Percentiles rank a stretch among this genome's conserved stretches.
Conservation (phyloP, 1,284 basidiomycete species). For the Ustilago trichophora region DNA sequence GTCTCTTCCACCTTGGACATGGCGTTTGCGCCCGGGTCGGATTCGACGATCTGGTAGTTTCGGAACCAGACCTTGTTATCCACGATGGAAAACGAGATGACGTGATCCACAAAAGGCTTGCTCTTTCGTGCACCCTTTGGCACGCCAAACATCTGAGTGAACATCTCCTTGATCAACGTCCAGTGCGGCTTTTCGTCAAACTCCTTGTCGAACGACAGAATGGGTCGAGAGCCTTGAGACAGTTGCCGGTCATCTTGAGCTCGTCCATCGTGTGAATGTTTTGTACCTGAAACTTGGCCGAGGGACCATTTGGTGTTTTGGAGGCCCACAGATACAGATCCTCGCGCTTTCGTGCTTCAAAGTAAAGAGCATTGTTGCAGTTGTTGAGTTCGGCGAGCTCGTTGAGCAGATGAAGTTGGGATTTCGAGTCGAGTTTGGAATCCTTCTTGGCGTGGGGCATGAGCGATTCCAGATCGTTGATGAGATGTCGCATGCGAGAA, state of each 20-base stretch:
- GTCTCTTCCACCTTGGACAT: slow-evolving; percentile 69
- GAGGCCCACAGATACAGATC: slow-evolving; percentile 97
- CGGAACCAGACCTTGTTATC: slow-evolving; percentile 99
- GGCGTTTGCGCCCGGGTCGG: slow-evolving; percentile 70
- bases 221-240: slow-evolving; percentile 89
- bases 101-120: slow-evolving; percentile 98
- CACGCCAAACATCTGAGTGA: slow-evolving; percentile 95
- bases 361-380: slow-evolving; percentile 97
- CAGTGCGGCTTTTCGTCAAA: slow-evolving; percentile 93
- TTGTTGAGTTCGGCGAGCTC: slow-evolving; percentile 97
- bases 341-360: slow-evolving; percentile 88
- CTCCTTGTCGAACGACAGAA: slow-evolving; percentile 89
- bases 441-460: slow-evolving; percentile 94
- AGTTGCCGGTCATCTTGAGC: slow-evolving; percentile 99
- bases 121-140: slow-evolving; percentile 86
- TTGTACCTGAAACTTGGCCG: slow-evolving; percentile 95
- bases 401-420: slow-evolving; percentile 89
- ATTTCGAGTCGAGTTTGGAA: slow-evolving; percentile 85
- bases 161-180: slow-evolving; percentile 88
- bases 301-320: slow-evolving; percentile 96
- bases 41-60: slow-evolving; percentile 84
- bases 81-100: slow-evolving; percentile 92
- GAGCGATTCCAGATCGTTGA: slow-evolving; percentile 90
- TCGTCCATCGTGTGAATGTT: slow-evolving; percentile 99
- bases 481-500: slow-evolving; percentile 94